Conservation (phyloP, 2,329 filamentous ascomycete species). For the Stromatinia cepivora region DNA sequence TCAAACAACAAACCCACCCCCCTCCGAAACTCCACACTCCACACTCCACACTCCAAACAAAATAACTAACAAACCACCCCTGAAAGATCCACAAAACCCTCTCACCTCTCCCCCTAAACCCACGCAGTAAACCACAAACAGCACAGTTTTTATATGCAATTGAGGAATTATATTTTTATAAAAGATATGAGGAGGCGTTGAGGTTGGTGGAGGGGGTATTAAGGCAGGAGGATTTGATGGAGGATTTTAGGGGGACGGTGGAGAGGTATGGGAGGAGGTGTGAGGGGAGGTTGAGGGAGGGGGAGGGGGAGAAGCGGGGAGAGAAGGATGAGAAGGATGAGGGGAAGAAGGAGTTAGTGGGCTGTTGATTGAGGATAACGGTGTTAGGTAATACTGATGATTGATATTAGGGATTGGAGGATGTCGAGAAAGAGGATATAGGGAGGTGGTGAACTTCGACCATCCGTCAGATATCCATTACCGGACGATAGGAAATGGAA, state of each 20-base stretch:
- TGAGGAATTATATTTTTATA: slow-evolving; percentile 41
- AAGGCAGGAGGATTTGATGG: slow-evolving; percentile 30
- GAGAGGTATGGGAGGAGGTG: slow-evolving; percentile 34
- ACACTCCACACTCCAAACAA: neutral
- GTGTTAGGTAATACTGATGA: neutral
- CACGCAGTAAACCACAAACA: slow-evolving; percentile 37
- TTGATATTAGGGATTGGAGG: neutral
- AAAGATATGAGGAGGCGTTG: slow-evolving; percentile 36
- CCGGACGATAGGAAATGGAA: no score
- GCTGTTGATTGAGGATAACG: no score
- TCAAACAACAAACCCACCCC: no score
- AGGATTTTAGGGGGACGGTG: slow-evolving; percentile 33
- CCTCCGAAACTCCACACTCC: neutral
- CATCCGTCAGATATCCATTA: neutral
- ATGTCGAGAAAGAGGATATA: no score
- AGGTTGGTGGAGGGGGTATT: slow-evolving; percentile 29
- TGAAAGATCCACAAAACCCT: slow-evolving; percentile 36
- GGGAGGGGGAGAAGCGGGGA: neutral
- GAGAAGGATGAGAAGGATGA: neutral
- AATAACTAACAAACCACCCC: neutral
- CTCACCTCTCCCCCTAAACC: slow-evolving; percentile 31
- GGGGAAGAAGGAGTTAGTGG: neutral
- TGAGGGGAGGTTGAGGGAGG: slow-evolving; percentile 16
- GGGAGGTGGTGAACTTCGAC: neutral
- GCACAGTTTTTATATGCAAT: slow-evolving; percentile 40